A percentile compares a stretch with the other conserved stretches of the same genome.
phyloP scores from a whole-genome alignment of 202 grass and related monocot species.

The Miscanthus sacchariflorus region DNA sequence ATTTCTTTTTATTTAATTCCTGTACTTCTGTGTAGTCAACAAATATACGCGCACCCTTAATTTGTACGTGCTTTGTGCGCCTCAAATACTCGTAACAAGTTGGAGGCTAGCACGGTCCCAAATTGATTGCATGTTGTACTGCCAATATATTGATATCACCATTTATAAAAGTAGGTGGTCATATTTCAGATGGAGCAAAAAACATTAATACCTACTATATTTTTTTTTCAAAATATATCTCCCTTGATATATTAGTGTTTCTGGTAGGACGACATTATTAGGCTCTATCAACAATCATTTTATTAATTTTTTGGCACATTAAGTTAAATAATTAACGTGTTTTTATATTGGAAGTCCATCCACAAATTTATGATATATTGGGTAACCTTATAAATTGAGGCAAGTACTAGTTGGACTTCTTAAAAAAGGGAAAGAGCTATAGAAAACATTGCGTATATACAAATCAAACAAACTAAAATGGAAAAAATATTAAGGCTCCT shows the following conservation, averaged over 20 bases:
- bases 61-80: background rate
- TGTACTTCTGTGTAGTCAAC: constrained; percentile 22
- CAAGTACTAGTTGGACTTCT: constrained; percentile 31
- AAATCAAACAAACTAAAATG: background rate
- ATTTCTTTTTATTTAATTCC: background rate
- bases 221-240: constrained; percentile 15
- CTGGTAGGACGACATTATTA: background rate
- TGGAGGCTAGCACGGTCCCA: background rate
- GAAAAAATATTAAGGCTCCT: background rate
- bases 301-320: background rate
- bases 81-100: constrained; percentile 12
- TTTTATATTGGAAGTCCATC: background rate
- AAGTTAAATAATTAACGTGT: background rate
- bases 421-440: background rate
- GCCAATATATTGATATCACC: constrained; percentile 12
- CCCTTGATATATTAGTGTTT: constrained; percentile 3
- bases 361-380: constrained; percentile 30
- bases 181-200: constrained; percentile 21
- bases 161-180: constrained; percentile 29
- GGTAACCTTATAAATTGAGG: constrained; percentile 21
- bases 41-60: background rate
- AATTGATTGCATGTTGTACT: constrained; percentile 34
- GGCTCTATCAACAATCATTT: background rate
- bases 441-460: background rate
- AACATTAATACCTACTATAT: background rate